These are phyloP conservation scores for Lipomyces orientalis DNA, from an alignment of 805 yeast species.

Conservation along the genomic window DNA sequence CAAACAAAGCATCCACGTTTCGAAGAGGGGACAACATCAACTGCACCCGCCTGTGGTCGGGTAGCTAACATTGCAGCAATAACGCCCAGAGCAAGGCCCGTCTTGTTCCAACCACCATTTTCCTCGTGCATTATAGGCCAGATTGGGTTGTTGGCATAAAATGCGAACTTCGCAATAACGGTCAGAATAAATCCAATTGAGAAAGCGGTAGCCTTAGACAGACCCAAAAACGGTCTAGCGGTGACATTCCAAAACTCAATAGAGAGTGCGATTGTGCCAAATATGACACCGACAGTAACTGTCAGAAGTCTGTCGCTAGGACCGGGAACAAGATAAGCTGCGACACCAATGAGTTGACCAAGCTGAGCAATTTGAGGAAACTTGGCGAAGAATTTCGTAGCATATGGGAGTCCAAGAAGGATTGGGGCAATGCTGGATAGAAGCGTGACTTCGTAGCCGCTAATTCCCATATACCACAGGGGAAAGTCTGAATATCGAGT, in stretches of 20 bases:
- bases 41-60: constrained; percentile 36
- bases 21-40: constrained; percentile 23
- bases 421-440: constrained; percentile 64
- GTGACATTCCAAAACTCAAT: constrained; percentile 46
- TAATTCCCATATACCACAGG: constrained; percentile 94
- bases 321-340: constrained; percentile 67
- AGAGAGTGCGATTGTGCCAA: constrained; percentile 62
- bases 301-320: constrained; percentile 75
- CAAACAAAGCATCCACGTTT: constrained; percentile 44
- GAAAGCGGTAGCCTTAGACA: constrained; percentile 61
- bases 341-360: constrained; percentile 69
- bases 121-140: constrained; percentile 92
- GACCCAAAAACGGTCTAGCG: constrained; percentile 43
- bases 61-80: constrained; percentile 62
- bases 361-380: constrained; percentile 61
- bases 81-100: constrained; percentile 70
- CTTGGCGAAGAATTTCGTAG: constrained; percentile 49
- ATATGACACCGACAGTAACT: constrained; percentile 68
- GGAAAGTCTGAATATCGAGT: constrained; percentile 64
- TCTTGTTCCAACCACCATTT: constrained; percentile 84
- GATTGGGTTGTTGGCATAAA: constrained; percentile 86
- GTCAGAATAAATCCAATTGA: constrained; percentile 75
- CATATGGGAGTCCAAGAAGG: constrained; percentile 55
- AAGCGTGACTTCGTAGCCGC: constrained; percentile 82
- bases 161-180: constrained; percentile 73